phyloP scores from a whole-genome alignment of 257 asterid genomes.

The Solanum clarkiae region DNA sequence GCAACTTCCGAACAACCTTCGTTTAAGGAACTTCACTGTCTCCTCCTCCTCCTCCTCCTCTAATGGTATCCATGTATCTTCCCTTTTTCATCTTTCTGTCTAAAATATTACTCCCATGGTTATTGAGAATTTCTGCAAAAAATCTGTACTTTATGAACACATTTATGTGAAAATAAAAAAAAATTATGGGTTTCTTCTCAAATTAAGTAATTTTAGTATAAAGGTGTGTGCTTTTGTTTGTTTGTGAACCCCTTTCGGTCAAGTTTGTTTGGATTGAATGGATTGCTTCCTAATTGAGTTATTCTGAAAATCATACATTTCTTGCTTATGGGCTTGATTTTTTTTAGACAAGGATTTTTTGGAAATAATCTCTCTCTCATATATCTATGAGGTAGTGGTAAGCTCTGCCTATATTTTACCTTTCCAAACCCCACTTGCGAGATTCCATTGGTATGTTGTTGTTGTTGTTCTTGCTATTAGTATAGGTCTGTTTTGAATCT shows the following conservation, averaged over 20 bases:
- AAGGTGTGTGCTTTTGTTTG: neutral
- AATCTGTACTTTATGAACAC: neutral
- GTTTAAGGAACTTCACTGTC: slow-evolving; percentile 28
- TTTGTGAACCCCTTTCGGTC: neutral
- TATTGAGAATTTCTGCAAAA: neutral
- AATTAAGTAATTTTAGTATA: neutral
- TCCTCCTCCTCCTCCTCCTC: slow-evolving; percentile 26
- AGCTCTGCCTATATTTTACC: too few species aligned
- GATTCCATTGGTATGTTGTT: too few species aligned
- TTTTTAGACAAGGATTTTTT: too few species aligned
- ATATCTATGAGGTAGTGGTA: too few species aligned
- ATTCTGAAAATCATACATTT: neutral
- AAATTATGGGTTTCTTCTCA: neutral
- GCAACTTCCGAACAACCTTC: slow-evolving; percentile 32
- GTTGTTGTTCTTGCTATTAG: neutral
- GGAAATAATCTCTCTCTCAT: too few species aligned
- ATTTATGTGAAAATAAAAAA: neutral
- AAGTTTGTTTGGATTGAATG: neutral
- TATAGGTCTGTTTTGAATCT: neutral
- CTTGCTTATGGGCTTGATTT: neutral
- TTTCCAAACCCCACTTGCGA: too few species aligned
- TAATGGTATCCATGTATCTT: slow-evolving; percentile 28
- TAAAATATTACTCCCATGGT: neutral
- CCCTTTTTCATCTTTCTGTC: neutral
- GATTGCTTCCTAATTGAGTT: neutral